Evolutionary conservation across 148 eudicot genomes (phyloP).

Genomic region (Fallopia convolvulus): DNA sequence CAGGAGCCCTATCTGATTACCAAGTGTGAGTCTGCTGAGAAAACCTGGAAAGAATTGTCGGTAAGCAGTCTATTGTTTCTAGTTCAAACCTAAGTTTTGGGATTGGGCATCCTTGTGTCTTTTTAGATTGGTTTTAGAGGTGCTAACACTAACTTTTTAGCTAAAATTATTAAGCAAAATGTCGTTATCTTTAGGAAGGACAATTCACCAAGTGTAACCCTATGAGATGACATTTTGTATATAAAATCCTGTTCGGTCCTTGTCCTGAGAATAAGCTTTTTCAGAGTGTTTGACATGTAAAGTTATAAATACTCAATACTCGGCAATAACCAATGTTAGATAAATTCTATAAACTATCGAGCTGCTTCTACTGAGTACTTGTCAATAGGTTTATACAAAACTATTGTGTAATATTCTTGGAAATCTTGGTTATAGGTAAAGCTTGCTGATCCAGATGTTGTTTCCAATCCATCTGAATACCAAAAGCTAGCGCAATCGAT

Average conservation of each 20-base stretch:
- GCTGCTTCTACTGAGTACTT: background rate
- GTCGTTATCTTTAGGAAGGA: background rate
- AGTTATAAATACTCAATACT: background rate
- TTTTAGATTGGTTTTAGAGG: background rate
- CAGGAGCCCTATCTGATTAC: conserved; percentile 88
- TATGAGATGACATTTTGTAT: background rate
- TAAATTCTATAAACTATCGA: background rate
- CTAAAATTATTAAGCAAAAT: background rate
- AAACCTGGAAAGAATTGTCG: conserved; percentile 90
- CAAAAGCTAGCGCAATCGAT: conserved; percentile 87
- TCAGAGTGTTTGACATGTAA: background rate
- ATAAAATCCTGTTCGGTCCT: background rate
- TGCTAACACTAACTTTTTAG: background rate
- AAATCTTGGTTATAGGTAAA: conserved; percentile 43
- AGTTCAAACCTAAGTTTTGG: background rate
- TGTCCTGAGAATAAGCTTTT: background rate
- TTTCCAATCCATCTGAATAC: conserved; percentile 86
- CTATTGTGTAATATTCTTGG: background rate
- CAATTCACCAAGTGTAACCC: background rate
- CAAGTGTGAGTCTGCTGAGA: conserved; percentile 91
- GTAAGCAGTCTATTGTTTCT: conserved; percentile 25
- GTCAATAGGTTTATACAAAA: background rate
- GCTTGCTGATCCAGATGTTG: conserved; percentile 93
- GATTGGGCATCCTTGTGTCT: background rate
- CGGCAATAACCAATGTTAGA: background rate